Conservation (phyloP, 495 filamentous ascomycete genomes). For the Annulohypoxylon moriforme region DNA sequence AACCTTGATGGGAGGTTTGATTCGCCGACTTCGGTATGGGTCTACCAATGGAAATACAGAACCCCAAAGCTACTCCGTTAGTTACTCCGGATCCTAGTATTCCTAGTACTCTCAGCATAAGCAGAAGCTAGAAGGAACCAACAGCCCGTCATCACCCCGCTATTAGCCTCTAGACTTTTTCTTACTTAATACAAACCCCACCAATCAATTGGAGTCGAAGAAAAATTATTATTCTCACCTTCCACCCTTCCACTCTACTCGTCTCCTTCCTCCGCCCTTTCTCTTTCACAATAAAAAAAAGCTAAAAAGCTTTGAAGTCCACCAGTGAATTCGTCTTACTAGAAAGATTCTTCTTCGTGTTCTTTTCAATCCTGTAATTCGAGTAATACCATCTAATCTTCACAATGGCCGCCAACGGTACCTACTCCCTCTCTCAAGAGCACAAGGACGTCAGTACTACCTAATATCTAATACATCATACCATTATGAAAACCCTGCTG, state of each 20-base stretch:
- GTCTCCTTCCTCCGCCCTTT: slow-evolving; percentile 2
- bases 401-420: slow-evolving; percentile 53
- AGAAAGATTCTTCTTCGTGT: neutral
- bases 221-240: slow-evolving; percentile 26
- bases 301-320: neutral
- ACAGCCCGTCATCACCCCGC: slow-evolving; percentile 35
- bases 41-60: slow-evolving; percentile 10
- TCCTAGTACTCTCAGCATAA: no score
- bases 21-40: slow-evolving; percentile 40
- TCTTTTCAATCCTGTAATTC: neutral
- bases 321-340: neutral
- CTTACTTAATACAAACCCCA: slow-evolving; percentile 38
- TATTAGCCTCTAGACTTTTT: slow-evolving; percentile 11
- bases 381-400: slow-evolving; percentile 10
- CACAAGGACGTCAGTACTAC: slow-evolving; percentile 81
- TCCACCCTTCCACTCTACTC: neutral
- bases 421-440: slow-evolving; percentile 87
- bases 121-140: slow-evolving; percentile 10
- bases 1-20: slow-evolving; percentile 34
- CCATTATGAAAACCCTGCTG: slow-evolving; percentile 47
- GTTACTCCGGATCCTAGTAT: slow-evolving; percentile 36
- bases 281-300: slow-evolving; percentile 5
- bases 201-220: slow-evolving; percentile 27
- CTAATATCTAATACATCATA: no score
- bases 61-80: slow-evolving; percentile 26